Conservation (phyloP, 225 moss, liverwort and hornwort species). For the Polytrichum commune region DNA sequence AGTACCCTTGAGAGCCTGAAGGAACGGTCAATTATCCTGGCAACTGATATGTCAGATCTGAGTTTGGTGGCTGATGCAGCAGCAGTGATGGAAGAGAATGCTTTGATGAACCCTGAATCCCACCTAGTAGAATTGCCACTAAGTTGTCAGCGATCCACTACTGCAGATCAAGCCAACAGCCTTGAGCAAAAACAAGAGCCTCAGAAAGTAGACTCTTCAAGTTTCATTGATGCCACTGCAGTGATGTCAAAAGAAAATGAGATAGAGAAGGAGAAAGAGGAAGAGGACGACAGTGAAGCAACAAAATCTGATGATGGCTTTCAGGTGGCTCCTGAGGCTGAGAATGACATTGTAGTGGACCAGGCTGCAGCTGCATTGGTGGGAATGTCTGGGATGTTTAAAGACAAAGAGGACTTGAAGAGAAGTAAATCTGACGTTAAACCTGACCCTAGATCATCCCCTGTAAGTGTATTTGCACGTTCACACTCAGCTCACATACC, state of each 20-base stretch:
- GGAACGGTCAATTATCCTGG: constrained; percentile 31
- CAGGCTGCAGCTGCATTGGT: constrained; percentile 46
- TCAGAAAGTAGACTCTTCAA: constrained; percentile 17
- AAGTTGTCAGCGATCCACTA: constrained; percentile 1
- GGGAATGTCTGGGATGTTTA: constrained; percentile 37
- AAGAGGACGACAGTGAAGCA: constrained; percentile 53
- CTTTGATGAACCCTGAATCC: constrained; percentile 21
- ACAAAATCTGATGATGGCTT: constrained; percentile 50
- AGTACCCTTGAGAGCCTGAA: constrained; percentile 46
- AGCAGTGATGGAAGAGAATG: constrained; percentile 43
- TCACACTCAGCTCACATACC: constrained; percentile 42
- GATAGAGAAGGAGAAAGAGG: constrained; percentile 4
- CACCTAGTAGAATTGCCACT: constrained; percentile 19
- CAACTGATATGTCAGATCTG: constrained; percentile 35
- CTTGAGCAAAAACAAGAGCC: constrained; percentile 21
- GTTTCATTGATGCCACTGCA: constrained; percentile 9
- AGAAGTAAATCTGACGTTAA: constrained; percentile 38
- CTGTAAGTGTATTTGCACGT: constrained; percentile 45
- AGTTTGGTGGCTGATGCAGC: constrained; percentile 55
- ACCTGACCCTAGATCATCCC: constrained; percentile 35
- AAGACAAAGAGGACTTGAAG: constrained; percentile 28
- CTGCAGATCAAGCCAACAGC: neutral
- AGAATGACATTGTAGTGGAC: constrained; percentile 38
- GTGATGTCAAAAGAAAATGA: constrained; percentile 5
- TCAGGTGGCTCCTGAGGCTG: constrained; percentile 19